Evolutionary conservation across 2,329 filamentous ascomycete genomes (phyloP).

Genomic region (Beauveria bassiana): DNA sequence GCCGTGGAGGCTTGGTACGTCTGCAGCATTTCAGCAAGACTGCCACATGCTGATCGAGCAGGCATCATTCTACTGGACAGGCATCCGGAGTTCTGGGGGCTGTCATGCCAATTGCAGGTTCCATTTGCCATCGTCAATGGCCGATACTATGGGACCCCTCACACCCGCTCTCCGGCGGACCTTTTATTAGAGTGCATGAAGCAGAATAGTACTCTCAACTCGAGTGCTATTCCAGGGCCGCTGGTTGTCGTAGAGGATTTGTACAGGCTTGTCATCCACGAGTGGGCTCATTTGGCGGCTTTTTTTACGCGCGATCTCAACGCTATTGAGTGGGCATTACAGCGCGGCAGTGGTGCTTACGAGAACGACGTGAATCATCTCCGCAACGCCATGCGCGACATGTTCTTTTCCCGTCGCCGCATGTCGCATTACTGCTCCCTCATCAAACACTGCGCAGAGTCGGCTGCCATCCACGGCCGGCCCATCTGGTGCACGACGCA

Average conservation of each 20-base stretch:
- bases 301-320: constrained; percentile 13
- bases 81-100: constrained; percentile 6
- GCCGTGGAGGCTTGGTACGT: constrained; percentile 9
- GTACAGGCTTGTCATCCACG: constrained; percentile 4
- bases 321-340: constrained; percentile 13
- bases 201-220: neutral
- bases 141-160: constrained; percentile 2
- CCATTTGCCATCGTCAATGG: constrained; percentile 7
- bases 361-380: constrained; percentile 1
- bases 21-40: neutral
- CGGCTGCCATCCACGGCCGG: neutral
- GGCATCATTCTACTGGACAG: constrained; percentile 8
- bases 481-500: constrained; percentile 5
- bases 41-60: neutral
- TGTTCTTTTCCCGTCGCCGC: constrained; percentile 12
- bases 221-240: neutral
- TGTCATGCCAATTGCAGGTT: constrained; percentile 3
- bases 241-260: constrained; percentile 6
- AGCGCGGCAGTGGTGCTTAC: constrained; percentile 6
- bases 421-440: constrained; percentile 7
- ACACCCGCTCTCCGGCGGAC: constrained; percentile 4
- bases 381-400: constrained; percentile 10
- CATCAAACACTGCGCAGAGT: neutral
- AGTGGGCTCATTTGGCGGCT: constrained; percentile 10
- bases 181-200: constrained; percentile 3